Evolutionary conservation across 1,284 basidiomycete species (phyloP).

Genomic region (Sphagnurus paluster): DNA sequence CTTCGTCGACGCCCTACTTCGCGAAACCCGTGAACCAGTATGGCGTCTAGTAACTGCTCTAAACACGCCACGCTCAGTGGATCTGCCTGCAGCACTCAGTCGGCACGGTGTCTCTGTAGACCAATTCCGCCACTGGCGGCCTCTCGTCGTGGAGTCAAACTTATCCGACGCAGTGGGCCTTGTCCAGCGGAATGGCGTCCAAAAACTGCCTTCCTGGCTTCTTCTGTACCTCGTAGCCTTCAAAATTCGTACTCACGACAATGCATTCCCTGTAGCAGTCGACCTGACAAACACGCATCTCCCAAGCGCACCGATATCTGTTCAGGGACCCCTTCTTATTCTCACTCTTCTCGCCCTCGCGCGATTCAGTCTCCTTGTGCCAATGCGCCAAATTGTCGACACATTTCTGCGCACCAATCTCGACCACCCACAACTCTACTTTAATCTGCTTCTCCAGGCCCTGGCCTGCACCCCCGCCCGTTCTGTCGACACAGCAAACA

Average conservation of each 20-base stretch:
- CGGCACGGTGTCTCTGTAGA: slow-evolving; percentile 30
- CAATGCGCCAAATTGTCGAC: slow-evolving; percentile 43
- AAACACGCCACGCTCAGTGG: slow-evolving; percentile 20
- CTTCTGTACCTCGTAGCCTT: slow-evolving; percentile 50
- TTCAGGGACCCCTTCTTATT: slow-evolving; percentile 46
- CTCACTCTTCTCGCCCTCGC: slow-evolving; percentile 50
- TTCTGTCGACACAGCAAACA: slow-evolving; percentile 40
- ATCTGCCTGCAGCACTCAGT: slow-evolving; percentile 27
- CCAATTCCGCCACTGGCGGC: slow-evolving; percentile 39
- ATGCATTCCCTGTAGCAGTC: slow-evolving; percentile 41
- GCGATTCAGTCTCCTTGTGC: slow-evolving; percentile 42
- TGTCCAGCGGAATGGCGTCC: slow-evolving; percentile 14
- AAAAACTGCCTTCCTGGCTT: slow-evolving; percentile 48
- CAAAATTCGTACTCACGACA: slow-evolving; percentile 40
- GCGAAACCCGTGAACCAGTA: slow-evolving; percentile 29
- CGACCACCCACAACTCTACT: slow-evolving; percentile 37
- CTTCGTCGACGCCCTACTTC: slow-evolving; percentile 30
- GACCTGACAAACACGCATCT: slow-evolving; percentile 40
- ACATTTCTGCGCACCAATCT: slow-evolving; percentile 43
- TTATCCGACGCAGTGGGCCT: slow-evolving; percentile 32
- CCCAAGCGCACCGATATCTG: slow-evolving; percentile 26
- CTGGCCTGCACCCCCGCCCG: slow-evolving; percentile 42
- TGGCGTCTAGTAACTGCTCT: slow-evolving; percentile 32
- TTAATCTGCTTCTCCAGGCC: slow-evolving; percentile 57
- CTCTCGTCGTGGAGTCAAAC: slow-evolving; percentile 31